A percentile compares a stretch with the other conserved stretches of the same genome.
These are phyloP conservation scores for Ulmus americana DNA, from an alignment of 331 rosid species.

Conservation along the genomic window DNA sequence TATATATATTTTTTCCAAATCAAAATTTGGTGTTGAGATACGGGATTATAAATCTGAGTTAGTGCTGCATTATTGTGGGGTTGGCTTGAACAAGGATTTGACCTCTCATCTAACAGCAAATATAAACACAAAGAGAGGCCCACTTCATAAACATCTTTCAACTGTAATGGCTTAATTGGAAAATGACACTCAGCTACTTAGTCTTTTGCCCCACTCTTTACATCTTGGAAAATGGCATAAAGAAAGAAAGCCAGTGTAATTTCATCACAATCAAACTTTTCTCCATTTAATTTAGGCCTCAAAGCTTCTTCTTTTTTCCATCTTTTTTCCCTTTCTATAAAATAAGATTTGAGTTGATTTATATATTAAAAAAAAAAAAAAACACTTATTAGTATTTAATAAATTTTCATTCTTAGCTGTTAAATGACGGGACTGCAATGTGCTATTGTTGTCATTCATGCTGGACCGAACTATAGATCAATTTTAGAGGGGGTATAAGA, in stretches of 20 bases:
- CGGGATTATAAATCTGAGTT: background rate
- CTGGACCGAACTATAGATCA: no score
- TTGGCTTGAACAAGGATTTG: constrained; percentile 34
- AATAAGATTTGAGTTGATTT: no score
- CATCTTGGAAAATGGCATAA: background rate
- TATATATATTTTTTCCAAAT: constrained; percentile 14
- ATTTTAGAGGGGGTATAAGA: no score
- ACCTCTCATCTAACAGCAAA: constrained; percentile 35
- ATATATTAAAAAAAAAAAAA: no score
- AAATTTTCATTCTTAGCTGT: no score
- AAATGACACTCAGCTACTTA: constrained; percentile 32
- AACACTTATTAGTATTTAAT: no score
- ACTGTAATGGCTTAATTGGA: constrained; percentile 29
- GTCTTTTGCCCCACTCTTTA: constrained; percentile 10
- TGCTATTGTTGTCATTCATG: no score
- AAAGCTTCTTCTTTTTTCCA: no score
- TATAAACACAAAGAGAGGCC: constrained; percentile 25
- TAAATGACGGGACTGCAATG: no score
- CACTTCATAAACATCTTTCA: constrained; percentile 38
- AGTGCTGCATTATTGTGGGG: constrained; percentile 33
- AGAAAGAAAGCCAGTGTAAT: background rate
- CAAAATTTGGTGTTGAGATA: constrained; percentile 1
- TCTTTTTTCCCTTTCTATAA: no score
- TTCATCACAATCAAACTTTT: background rate
- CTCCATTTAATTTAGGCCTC: background rate